Percentiles rank a stretch among this genome's conserved stretches.
Conservation (phyloP, 2,329 filamentous ascomycete genomes). For the Orbilia javanica region DNA sequence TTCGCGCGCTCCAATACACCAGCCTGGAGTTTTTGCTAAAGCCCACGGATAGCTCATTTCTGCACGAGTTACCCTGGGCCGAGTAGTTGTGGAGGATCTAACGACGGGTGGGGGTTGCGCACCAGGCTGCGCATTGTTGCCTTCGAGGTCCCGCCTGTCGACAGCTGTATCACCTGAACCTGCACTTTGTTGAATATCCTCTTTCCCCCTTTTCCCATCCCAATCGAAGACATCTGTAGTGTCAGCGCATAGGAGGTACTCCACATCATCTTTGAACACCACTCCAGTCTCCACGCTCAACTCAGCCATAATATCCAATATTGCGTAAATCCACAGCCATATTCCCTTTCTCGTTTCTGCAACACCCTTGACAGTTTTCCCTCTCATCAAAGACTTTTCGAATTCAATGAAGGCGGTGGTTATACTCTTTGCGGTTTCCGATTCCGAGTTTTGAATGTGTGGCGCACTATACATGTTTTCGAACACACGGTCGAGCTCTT, state of each 20-base stretch:
- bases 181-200: not conserved
- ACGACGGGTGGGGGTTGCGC: not conserved
- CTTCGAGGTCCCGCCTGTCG: conserved; percentile 38
- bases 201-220: conserved; percentile 16
- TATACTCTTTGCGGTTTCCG: conserved; percentile 1
- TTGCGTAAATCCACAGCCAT: conserved; percentile 38
- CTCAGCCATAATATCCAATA: conserved; percentile 45
- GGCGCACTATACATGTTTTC: conserved; percentile 28
- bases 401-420: conserved; percentile 40
- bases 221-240: conserved; percentile 9
- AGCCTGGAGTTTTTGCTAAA: conserved; percentile 6
- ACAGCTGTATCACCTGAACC: not conserved
- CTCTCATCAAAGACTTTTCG: conserved; percentile 38
- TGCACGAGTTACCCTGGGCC: not conserved
- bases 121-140: conserved; percentile 5
- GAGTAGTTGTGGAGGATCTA: not conserved
- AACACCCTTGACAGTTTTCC: conserved; percentile 30
- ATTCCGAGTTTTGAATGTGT: not conserved
- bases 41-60: conserved; percentile 46
- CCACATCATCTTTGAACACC: conserved; percentile 42
- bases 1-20: not conserved
- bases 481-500: not conserved
- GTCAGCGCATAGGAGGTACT: conserved; percentile 46
- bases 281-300: conserved; percentile 33
- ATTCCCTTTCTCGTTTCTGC: conserved; percentile 34